These are phyloP conservation scores for Chaetomium cochliodes DNA, from an alignment of 495 filamentous ascomycete species.

Conservation along the genomic window DNA sequence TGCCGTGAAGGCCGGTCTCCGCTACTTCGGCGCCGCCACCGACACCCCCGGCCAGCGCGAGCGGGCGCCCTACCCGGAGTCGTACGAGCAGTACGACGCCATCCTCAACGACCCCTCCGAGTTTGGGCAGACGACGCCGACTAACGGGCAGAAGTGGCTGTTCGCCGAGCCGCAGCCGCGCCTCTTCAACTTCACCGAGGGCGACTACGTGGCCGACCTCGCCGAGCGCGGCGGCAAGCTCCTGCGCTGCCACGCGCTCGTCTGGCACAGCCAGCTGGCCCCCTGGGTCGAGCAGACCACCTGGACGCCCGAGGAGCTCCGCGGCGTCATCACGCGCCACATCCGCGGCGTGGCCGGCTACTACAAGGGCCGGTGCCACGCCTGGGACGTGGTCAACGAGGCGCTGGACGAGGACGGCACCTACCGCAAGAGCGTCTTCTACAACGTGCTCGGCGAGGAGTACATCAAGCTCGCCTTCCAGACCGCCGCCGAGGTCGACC, in stretches of 20 bases:
- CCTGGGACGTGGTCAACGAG: constrained; percentile 67
- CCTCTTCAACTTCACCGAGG: constrained; percentile 52
- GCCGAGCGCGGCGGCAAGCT: constrained; percentile 47
- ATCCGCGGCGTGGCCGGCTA: constrained; percentile 52
- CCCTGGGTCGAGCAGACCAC: constrained; percentile 53
- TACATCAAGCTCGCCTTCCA: constrained; percentile 57
- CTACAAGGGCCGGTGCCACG: constrained; percentile 53
- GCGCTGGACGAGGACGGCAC: constrained; percentile 64
- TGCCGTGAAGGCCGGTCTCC: constrained; percentile 42
- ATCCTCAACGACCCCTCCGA: constrained; percentile 43
- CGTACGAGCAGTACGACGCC: constrained; percentile 33
- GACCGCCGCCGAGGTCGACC: constrained; percentile 51
- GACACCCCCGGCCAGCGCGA: constrained; percentile 44
- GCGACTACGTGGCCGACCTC: constrained; percentile 48
- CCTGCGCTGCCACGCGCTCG: constrained; percentile 57
- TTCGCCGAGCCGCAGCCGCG: constrained; percentile 45
- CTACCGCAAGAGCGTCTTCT: constrained; percentile 54
- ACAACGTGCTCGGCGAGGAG: constrained; percentile 53
- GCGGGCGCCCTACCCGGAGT: constrained; percentile 34
- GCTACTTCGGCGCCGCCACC: constrained; percentile 53
- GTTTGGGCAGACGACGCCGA: constrained; percentile 54
- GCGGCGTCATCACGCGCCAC: constrained; percentile 48
- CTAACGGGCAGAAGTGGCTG: constrained; percentile 56
- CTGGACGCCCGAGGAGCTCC: constrained; percentile 54
- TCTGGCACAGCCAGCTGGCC: constrained; percentile 59